Conservation (phyloP, 2,329 filamentous ascomycete species). For the Botrytis tulipae region DNA sequence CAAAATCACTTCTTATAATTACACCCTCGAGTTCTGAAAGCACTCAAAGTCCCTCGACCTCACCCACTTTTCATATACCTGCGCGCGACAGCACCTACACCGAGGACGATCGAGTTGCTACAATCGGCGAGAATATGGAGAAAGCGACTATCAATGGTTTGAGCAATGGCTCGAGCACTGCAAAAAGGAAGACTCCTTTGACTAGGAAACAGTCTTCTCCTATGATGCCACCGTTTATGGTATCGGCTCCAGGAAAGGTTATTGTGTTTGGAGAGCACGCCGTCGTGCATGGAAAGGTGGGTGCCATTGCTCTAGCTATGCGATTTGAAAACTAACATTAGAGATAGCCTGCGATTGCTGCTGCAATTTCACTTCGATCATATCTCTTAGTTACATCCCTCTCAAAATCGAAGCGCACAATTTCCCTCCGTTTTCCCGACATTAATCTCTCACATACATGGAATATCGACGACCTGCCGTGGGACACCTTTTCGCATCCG, state of each 20-base stretch:
- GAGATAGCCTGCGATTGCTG: constrained; percentile 79
- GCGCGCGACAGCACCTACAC: not conserved
- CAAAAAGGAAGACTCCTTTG: constrained; percentile 13
- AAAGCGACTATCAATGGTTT: constrained; percentile 26
- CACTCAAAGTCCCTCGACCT: constrained; percentile 20
- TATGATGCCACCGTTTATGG: constrained; percentile 90
- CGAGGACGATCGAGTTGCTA: constrained; percentile 12
- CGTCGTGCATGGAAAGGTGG: constrained; percentile 92
- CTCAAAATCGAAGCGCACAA: constrained; percentile 85
- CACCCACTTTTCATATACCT: constrained; percentile 20
- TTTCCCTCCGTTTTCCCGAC: constrained; percentile 87
- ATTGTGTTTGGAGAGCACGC: constrained; percentile 98
- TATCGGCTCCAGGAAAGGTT: constrained; percentile 95
- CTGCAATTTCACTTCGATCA: constrained; percentile 89
- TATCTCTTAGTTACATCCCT: constrained; percentile 95
- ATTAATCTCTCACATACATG: constrained; percentile 87
- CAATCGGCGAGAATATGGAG: constrained; percentile 17
- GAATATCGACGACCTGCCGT: constrained; percentile 90
- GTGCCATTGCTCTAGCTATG: constrained; percentile 25
- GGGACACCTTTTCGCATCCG: constrained; percentile 75
- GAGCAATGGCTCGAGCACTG: constrained; percentile 26
- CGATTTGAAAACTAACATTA: not conserved
- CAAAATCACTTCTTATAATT: constrained; percentile 15
- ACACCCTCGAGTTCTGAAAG: constrained; percentile 22
- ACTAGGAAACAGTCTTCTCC: constrained; percentile 58